Percentiles rank a stretch among this genome's conserved stretches.
These are phyloP conservation scores for Xylaria curta DNA, from an alignment of 495 filamentous ascomycete genomes.

Conservation along the genomic window DNA sequence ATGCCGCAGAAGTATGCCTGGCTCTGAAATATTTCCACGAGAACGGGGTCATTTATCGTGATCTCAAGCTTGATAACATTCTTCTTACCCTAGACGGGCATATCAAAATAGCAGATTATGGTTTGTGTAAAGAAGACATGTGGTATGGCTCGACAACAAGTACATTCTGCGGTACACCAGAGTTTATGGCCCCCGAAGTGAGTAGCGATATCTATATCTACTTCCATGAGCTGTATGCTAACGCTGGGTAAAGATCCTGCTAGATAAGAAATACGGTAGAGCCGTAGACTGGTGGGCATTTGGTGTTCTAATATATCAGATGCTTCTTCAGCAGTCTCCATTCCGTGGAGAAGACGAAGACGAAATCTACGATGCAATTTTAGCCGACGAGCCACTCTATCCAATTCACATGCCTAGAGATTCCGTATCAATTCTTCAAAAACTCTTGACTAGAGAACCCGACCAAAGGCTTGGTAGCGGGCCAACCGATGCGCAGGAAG, in stretches of 20 bases:
- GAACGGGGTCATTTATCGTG: constrained; percentile 98
- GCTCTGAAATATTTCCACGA: constrained; percentile 99
- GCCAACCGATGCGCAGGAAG: constrained; percentile 96
- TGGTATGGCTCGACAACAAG: constrained; percentile 97
- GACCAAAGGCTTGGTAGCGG: constrained; percentile 91
- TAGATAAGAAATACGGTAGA: constrained; percentile 98
- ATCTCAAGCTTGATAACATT: constrained; percentile 99
- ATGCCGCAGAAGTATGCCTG: constrained; percentile 95
- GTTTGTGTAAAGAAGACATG: constrained; percentile 99
- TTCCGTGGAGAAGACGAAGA: constrained; percentile 99
- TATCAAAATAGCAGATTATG: constrained; percentile 98
- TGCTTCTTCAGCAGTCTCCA: constrained; percentile 97
- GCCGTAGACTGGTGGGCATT: constrained; percentile 99
- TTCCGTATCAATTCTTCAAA: constrained; percentile 96
- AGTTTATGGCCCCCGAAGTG: constrained; percentile 99
- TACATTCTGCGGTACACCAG: constrained; percentile 98
- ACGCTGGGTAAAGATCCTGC: constrained; percentile 71
- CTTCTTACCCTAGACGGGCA: constrained; percentile 94
- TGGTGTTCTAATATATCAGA: constrained; percentile 98
- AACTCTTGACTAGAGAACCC: constrained; percentile 93
- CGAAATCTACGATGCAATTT: constrained; percentile 99
- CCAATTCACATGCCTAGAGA: constrained; percentile 99
- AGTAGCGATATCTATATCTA: constrained; percentile 31
- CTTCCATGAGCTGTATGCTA: constrained; percentile 5
- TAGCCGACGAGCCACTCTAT: constrained; percentile 96